A percentile compares a stretch with the other conserved stretches of the same genome.
These are phyloP conservation scores for barley (Hordeum vulgare) DNA, from an alignment of 176 grass and related monocot species.

Conservation along the genomic window DNA sequence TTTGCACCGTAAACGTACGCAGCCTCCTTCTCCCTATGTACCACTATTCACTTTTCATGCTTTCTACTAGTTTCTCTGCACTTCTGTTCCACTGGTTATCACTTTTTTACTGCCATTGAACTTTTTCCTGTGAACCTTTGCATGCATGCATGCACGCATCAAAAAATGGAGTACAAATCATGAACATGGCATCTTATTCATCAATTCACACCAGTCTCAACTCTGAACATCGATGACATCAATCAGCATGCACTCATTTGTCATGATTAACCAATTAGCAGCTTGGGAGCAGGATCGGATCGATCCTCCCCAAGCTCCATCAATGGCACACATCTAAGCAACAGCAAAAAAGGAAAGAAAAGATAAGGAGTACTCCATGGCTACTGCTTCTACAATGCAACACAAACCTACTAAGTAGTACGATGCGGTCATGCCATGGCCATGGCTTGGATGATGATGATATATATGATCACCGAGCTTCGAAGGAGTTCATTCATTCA, in stretches of 20 bases:
- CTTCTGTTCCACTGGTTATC: conserved; percentile 2
- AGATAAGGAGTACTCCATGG: background rate
- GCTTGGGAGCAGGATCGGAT: conserved; percentile 2
- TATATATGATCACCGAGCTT: background rate
- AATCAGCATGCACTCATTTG: conserved; percentile 42
- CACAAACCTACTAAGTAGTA: background rate
- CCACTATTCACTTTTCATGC: conserved; percentile 16
- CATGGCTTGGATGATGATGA: background rate
- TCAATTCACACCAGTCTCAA: background rate
- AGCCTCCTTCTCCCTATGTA: background rate
- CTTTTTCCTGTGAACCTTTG: conserved; percentile 9
- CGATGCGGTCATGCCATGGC: background rate
- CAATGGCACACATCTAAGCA: conserved; percentile 4
- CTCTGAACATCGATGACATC: conserved; percentile 18
- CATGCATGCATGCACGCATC: background rate
- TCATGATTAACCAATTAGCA: conserved; percentile 31
- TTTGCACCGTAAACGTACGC: conserved; percentile 6
- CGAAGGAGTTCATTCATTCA: conserved; percentile 1
- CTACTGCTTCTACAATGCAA: conserved; percentile 26
- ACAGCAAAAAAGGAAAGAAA: background rate
- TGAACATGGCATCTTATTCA: background rate
- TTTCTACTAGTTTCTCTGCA: conserved; percentile 9
- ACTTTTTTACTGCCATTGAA: conserved; percentile 6
- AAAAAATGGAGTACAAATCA: background rate
- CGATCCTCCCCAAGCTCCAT: background rate